These are phyloP conservation scores for Fusarium oxysporum DNA, from an alignment of 2,329 filamentous ascomycete species.

Conservation along the genomic window DNA sequence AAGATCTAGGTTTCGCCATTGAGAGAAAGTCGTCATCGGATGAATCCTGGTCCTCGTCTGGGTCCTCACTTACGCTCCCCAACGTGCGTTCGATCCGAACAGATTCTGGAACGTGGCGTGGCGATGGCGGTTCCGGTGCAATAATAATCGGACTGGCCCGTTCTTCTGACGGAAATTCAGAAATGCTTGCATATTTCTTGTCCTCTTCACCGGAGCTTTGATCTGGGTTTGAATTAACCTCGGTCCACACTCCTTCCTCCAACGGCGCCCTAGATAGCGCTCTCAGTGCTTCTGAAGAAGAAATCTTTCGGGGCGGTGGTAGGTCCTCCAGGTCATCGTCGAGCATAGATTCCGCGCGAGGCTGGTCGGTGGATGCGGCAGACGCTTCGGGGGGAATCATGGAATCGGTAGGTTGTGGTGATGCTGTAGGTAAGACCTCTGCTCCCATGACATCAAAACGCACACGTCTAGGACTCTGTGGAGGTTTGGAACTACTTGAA, in stretches of 20 bases:
- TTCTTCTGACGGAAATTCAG: conserved; percentile 5
- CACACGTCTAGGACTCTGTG: conserved; percentile 68
- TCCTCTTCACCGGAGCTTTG: conserved; percentile 37
- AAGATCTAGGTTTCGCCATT: conserved; percentile 53
- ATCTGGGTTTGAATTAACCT: conserved; percentile 55
- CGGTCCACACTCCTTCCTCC: conserved; percentile 64
- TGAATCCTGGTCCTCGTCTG: conserved; percentile 47
- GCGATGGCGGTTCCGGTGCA: conserved; percentile 34
- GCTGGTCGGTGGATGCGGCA: conserved; percentile 42
- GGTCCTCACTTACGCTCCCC: conserved; percentile 45
- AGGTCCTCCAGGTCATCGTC: conserved; percentile 55
- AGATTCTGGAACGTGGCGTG: conserved; percentile 26
- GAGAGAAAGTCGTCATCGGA: conserved; percentile 57
- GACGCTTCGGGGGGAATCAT: conserved; percentile 45
- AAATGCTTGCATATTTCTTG: conserved; percentile 20
- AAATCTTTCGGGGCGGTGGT: conserved; percentile 63
- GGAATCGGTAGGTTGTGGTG: conserved; percentile 58
- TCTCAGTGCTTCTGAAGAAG: conserved; percentile 66
- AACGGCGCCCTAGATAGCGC: conserved; percentile 63
- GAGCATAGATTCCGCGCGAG: conserved; percentile 49
- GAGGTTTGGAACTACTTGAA: conserved; percentile 62
- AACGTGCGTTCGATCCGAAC: conserved; percentile 34
- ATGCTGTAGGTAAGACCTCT: conserved; percentile 70
- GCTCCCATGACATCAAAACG: conserved; percentile 71
- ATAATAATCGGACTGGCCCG: conserved; percentile 9